Base-by-base conservation (phyloP, 169 alveolate species). In the Perkinsus marinus region DNA sequence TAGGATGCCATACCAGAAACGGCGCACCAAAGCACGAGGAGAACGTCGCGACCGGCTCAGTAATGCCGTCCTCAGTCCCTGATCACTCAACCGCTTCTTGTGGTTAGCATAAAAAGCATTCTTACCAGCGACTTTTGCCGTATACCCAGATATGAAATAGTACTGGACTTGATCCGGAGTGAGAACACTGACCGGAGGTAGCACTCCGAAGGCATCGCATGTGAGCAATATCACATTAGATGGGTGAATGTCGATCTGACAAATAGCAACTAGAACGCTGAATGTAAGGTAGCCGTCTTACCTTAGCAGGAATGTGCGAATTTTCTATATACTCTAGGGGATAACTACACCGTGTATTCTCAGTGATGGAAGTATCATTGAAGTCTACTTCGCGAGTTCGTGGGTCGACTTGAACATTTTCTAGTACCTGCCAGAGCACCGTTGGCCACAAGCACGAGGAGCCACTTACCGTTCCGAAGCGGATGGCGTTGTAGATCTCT, bases 1-100 rank as follows among this genome's bases (percentile, higher is more conserved):
- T 95, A n/a, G 99, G 99, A 90, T 97, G 99, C 90, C 96, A 95
- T 37, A 98, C 98, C 91, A 98, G 94, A 95, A 98, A 98, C 36
- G 99, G 99, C 91, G 97, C 99, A 36, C 99, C 99, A 95, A 96
- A 98, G 91, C 99, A 98, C 68, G 99, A 98, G 34, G 99, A 98
- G 94, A 98, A 98, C 13, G 99, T 97, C 30, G 99, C 98, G 26
- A 96, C 96, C 39, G 99, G 99, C 89, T 96, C 97, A 36, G 94
- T 94, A 89, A 98, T 95, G 68, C 99, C 98, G 92, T 96, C 93
- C 95, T 98, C 99, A 39, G 99, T 97, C 9, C 94, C 79, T 57
- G 34, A 57, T 57, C 79, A 57, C 79, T 57, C 79, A 19, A 57
- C 34, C 22, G 34, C 79, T 2, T 5, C 79, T 2, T 13, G 37